These are phyloP conservation scores for Heritiera littoralis DNA, from an alignment of 345 rosid species.

Conservation along the genomic window DNA sequence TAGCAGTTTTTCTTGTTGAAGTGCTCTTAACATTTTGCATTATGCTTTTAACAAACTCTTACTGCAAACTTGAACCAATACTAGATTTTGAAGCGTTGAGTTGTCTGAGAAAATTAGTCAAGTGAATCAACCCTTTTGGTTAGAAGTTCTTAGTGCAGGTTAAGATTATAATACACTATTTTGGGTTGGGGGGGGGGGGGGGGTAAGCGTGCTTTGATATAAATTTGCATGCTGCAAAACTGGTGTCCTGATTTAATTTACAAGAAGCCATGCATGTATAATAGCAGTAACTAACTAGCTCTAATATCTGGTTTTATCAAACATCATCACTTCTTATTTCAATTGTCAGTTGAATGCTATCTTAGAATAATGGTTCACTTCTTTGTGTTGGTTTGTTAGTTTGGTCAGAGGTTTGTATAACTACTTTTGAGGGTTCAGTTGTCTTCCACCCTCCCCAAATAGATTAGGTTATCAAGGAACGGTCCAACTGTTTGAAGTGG, in stretches of 20 bases:
- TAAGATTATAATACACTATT: neutral
- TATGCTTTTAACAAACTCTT: neutral
- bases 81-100: neutral
- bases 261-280: neutral
- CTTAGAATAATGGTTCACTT: neutral
- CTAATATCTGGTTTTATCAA: neutral
- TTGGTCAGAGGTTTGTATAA: neutral
- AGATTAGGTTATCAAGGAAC: neutral
- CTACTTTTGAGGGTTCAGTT: neutral
- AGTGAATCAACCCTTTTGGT: neutral
- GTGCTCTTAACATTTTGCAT: neutral
- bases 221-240: neutral
- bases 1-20: neutral
- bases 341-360: neutral
- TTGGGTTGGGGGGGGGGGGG: too few relatives aligned
- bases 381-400: neutral
- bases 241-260: neutral
- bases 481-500: neutral
- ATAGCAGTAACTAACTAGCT: too few relatives aligned
- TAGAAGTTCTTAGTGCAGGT: neutral
- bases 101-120: neutral
- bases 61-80: neutral
- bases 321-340: neutral
- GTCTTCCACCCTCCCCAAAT: neutral
- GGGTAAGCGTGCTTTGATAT: neutral